phyloP scores from a whole-genome alignment of 139 green algal genomes.

The Zygnema cylindricum region DNA sequence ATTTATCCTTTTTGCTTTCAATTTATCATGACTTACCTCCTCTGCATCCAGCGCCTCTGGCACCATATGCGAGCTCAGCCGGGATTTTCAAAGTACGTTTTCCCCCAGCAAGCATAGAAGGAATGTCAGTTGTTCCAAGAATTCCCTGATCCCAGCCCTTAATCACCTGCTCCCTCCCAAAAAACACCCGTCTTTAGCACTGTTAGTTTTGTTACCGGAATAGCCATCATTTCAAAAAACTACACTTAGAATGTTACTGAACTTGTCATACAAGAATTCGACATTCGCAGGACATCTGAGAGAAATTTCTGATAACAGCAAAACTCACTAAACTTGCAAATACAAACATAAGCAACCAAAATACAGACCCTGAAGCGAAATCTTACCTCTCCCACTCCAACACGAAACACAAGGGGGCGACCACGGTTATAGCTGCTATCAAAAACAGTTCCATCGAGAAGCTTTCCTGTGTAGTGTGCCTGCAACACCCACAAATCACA shows the following conservation, averaged over 20 bases:
- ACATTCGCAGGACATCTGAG: no score
- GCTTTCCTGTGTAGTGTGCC: constrained; percentile 60
- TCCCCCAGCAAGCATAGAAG: constrained; percentile 52
- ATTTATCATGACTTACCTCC: constrained; percentile 32
- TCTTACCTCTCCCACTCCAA: constrained; percentile 56
- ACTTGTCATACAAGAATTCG: no score
- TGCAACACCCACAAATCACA: no score
- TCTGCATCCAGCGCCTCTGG: constrained; percentile 54
- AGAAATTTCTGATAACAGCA: no score
- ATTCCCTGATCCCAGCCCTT: constrained; percentile 64
- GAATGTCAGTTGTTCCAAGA: constrained; percentile 37
- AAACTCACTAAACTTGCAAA: no score
- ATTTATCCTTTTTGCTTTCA: background rate
- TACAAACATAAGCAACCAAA: no score
- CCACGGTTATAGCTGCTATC: constrained; percentile 63
- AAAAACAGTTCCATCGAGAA: constrained; percentile 60
- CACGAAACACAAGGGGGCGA: constrained; percentile 56
- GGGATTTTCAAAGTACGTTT: constrained; percentile 56
- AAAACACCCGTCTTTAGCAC: no score
- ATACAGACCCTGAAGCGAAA: no score
- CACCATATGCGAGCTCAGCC: constrained; percentile 54
- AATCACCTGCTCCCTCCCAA: constrained; percentile 58
- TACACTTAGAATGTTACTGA: no score
- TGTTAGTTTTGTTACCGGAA: no score
- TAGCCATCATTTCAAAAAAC: no score